Evolutionary conservation across 108 stramenopile species (phyloP), one percentile per base, ranked within the genome.

Genomic region (Cyclotella baltica): DNA sequence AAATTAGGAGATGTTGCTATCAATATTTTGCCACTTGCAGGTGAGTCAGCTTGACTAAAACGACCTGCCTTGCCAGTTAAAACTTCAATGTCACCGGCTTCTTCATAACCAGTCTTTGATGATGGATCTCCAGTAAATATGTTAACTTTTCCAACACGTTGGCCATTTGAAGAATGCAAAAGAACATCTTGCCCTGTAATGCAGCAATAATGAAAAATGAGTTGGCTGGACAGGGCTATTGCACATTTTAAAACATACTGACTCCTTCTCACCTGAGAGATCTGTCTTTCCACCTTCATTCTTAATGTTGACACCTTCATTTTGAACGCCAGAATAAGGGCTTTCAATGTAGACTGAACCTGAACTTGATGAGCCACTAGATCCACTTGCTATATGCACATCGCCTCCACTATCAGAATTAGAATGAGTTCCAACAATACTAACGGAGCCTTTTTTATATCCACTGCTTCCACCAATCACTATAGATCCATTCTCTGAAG

Each of bases 1-100:
- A 25, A 18, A n/a, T 34, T 9, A 5, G 38, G 38, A 63, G 62
- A 63, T 36, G 62, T 63, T 36, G 62, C 6, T 22, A 63, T 63
- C 19, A 13, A 38, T n/a, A 63, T 63, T n/a, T 63, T 47, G 13
- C 37, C 40, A 34, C 61, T 53, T 47, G 38, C 0, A 53, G 23
- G 4, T 35, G 66, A 67, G 27, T 67, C 50, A 11, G 56, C 57
- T 27, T 59, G 51, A 4, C 28, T 27, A 1, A 27, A 2, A 48
- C 50, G 33, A 16, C 28, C 70, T 52, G 43, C 51, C 51, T 18
- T 65, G 30, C 73, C 73, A 56, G 34, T 69, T 18, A 43, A 62
- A 20, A 75, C 62, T 35, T 50, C 59, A 19, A 81, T 43, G 48
- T 81, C 72, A 70, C 73, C 80, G 47, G 64, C 64, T 20, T 68